Conservation (phyloP, 208 protist genomes). For the Tritrichomonas foetus region DNA sequence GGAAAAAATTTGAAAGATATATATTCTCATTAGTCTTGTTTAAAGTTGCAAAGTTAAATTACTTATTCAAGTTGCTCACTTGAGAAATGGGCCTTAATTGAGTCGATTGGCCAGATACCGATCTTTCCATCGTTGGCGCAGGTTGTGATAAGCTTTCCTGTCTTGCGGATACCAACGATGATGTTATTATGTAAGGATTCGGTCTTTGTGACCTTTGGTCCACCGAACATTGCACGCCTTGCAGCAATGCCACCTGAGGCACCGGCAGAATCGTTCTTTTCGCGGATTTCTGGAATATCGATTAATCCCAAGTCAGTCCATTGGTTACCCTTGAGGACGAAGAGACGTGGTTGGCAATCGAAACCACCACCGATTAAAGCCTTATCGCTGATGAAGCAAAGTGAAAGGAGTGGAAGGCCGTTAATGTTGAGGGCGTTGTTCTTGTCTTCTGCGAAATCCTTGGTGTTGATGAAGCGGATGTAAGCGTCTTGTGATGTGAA, state of each 20-base stretch:
- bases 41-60: too few relatives aligned
- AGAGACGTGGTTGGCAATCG: slow-evolving; percentile 47
- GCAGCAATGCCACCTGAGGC: neutral
- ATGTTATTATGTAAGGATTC: slow-evolving; percentile 2
- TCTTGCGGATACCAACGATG: neutral
- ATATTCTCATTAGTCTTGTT: too few relatives aligned
- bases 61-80: too few relatives aligned
- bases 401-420: slow-evolving; percentile 45
- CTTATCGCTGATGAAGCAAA: slow-evolving; percentile 51
- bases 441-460: too few relatives aligned
- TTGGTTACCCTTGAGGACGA: slow-evolving; percentile 23
- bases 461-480: slow-evolving; percentile 25
- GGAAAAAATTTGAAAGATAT: too few relatives aligned
- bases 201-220: neutral
- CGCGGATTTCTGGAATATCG: neutral
- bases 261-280: neutral
- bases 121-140: slow-evolving; percentile 26
- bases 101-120: neutral
- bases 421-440: neutral
- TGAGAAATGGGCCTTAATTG: neutral
- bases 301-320: neutral
- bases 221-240: slow-evolving; percentile 3
- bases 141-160: neutral
- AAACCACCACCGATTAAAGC: slow-evolving; percentile 50
- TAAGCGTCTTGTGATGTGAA: slow-evolving; percentile 51